These are phyloP conservation scores for Pseudogymnoascus sp. DNA, from an alignment of 2,329 filamentous ascomycete genomes.

Conservation along the genomic window DNA sequence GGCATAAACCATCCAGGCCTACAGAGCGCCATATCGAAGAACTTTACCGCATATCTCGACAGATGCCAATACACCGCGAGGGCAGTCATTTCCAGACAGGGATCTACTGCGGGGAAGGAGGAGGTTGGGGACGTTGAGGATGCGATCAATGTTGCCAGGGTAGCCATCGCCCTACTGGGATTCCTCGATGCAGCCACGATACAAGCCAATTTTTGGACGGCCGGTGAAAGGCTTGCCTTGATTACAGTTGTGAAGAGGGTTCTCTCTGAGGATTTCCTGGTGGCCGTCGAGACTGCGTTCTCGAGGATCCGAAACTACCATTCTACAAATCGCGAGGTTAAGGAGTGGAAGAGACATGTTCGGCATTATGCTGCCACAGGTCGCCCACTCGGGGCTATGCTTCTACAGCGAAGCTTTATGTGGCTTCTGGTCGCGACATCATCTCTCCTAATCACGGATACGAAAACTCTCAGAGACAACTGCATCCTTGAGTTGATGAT, in stretches of 20 bases:
- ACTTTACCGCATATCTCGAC: constrained; percentile 63
- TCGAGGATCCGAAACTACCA: constrained; percentile 81
- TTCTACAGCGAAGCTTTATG: constrained; percentile 83
- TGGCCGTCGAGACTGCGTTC: constrained; percentile 80
- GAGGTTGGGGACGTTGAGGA: constrained; percentile 45
- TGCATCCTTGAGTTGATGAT: constrained; percentile 70
- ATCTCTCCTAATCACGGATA: constrained; percentile 60
- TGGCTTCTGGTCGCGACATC: constrained; percentile 72
- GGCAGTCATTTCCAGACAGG: constrained; percentile 42
- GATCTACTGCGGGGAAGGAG: constrained; percentile 46
- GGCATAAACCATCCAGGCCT: constrained; percentile 65
- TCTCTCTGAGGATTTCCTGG: constrained; percentile 75
- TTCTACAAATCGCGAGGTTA: constrained; percentile 53
- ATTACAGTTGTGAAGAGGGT: constrained; percentile 64
- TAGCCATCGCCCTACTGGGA: constrained; percentile 78
- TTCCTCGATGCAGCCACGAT: constrained; percentile 78
- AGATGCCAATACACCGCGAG: constrained; percentile 58
- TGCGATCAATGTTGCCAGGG: constrained; percentile 60
- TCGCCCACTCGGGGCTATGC: constrained; percentile 80
- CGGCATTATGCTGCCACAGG: constrained; percentile 74
- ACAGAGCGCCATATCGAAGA: constrained; percentile 55
- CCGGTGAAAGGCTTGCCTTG: constrained; percentile 63
- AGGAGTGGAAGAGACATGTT: constrained; percentile 81
- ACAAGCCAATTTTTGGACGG: constrained; percentile 72
- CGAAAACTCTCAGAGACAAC: constrained; percentile 46